Evolutionary conservation across 2,329 filamentous ascomycete genomes (phyloP).

Genomic region (Tolypocladium ovalisporum): DNA sequence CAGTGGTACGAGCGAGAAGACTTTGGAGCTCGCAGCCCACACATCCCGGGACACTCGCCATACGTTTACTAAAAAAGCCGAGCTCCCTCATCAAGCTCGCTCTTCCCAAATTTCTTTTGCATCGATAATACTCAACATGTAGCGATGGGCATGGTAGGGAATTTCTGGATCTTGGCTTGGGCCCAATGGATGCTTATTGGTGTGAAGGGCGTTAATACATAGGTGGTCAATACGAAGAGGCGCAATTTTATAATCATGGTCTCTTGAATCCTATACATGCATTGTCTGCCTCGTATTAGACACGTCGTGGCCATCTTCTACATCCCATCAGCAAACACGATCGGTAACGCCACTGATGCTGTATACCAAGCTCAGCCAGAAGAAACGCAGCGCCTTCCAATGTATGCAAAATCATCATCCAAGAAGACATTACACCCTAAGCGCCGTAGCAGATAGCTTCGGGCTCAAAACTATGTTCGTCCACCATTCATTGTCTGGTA

Average conservation of each 20-base stretch:
- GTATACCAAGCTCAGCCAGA: not conserved
- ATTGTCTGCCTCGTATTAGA: not conserved
- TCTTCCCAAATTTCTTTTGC: not conserved
- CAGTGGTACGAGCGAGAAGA: constrained; percentile 23
- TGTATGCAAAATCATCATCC: not conserved
- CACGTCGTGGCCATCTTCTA: not conserved
- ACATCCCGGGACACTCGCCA: constrained; percentile 13
- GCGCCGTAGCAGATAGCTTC: not conserved
- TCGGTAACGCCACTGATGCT: not conserved
- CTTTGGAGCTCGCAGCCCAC: constrained; percentile 14
- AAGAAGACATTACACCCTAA: not conserved
- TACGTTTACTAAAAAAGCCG: constrained; percentile 15
- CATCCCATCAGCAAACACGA: not conserved
- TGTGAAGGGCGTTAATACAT: not conserved
- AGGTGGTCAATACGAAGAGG: not conserved
- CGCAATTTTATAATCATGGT: not conserved
- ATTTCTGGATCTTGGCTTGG: not conserved
- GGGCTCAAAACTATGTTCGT: not conserved
- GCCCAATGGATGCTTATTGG: not conserved
- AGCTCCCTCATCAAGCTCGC: not conserved
- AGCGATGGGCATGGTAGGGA: constrained; percentile 6
- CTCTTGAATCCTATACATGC: not conserved
- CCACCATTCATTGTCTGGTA: constrained; percentile 1
- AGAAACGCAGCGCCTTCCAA: not conserved
- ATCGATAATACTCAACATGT: not conserved